Conservation (phyloP, 768 basidiomycete genomes). For the Amyloporia xantha region DNA sequence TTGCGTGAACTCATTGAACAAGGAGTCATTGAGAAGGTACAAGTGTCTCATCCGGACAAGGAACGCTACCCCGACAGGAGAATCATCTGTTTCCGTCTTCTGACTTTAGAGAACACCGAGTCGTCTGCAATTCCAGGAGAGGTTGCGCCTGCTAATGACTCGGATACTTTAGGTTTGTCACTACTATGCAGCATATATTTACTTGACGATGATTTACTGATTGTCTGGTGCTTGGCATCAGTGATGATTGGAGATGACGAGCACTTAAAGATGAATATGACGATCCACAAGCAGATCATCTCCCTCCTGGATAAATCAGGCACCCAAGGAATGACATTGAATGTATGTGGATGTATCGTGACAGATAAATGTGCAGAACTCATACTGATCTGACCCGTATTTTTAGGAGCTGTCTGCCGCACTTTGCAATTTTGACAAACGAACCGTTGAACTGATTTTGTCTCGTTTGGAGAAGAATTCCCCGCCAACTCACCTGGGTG, state of each 20-base stretch:
- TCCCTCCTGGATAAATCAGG: constrained; percentile 66
- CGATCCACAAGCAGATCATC: constrained; percentile 77
- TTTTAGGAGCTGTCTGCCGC: constrained; percentile 54
- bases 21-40: constrained; percentile 68
- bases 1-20: constrained; percentile 66
- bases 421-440: constrained; percentile 67
- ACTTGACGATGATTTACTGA: too few relatives aligned
- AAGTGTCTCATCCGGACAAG: constrained; percentile 54
- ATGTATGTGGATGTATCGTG: constrained; percentile 35
- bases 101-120: constrained; percentile 34
- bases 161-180: too few relatives aligned
- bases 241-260: too few relatives aligned
- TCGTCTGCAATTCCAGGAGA: neutral
- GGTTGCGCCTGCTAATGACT: too few relatives aligned
- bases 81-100: constrained; percentile 64
- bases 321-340: constrained; percentile 62
- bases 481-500: constrained; percentile 66
- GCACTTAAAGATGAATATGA: constrained; percentile 39
- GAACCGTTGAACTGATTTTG: constrained; percentile 79
- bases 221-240: neutral
- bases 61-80: constrained; percentile 33
- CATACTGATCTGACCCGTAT: neutral
- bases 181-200: too few relatives aligned
- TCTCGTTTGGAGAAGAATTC: constrained; percentile 55
- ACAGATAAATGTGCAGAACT: too few relatives aligned